Evolutionary conservation across 208 protist species (phyloP), one percentile per base, ranked within the genome.

Genomic region (Trypanosoma vivax): DNA sequence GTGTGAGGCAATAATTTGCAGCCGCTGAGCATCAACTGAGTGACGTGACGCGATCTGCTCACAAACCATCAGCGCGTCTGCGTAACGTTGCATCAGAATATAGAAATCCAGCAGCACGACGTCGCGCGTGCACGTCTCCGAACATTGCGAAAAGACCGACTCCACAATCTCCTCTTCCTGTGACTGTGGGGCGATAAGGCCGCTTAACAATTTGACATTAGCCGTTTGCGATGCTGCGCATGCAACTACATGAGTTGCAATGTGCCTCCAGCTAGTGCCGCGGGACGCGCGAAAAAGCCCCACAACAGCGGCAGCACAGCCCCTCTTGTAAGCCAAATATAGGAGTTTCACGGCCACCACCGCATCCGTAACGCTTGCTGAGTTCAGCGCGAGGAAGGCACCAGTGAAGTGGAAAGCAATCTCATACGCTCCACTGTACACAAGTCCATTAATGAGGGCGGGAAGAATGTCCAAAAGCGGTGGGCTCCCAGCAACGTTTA

Each of bases 41-140:
- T 65, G 50, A 9, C 58, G 48, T 34, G 52, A 50, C 1, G 65
- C 60, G 27, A 79, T 64, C 3, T 61, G 19, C 16, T 67, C 53
- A 50, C 77, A 85, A 38, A 80, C 65, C 9, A 60, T 43, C 31
- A 83, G 49, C 1, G 82, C 77, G 14, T 90, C 82, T 18, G 71
- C 71, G 60, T 83, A 90, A 28, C 82, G 73, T 46, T 74, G 82
- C 50, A 74, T 68, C 5, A 86, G 64, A 40, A 79, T 70, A 57
- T 86, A 83, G 37, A 83, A 90, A 24, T 69, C 52, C 43, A 85
- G 59, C 0, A 77, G 67, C 41, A 81, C 41, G 28, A 61, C 23
- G 23, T 85, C 67, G n/a, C 64, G 37, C 18, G 13, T 31, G 31
- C 16, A 18, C 21, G 39, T n/a, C 24, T 70, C 55, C 9, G 42